Base-by-base conservation (phyloP, 495 filamentous ascomycete species). In the Penicillium lividum region DNA sequence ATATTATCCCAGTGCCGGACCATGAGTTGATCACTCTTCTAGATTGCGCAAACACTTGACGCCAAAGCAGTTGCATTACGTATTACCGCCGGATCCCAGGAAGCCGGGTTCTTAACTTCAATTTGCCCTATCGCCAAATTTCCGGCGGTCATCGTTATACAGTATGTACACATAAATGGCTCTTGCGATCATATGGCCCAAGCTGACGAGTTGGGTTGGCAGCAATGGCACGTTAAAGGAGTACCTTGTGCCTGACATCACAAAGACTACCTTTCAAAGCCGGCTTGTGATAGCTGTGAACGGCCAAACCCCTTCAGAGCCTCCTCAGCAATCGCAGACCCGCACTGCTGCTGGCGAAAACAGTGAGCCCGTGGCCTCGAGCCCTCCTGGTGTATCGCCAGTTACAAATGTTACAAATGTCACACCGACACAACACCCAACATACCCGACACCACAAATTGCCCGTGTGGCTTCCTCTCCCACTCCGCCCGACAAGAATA, bases 121-220 rank as follows among this genome's bases (percentile, higher is more conserved):
- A 87, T 96, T 65, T 96, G 88, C 64, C 89, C 90, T 0, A 72
- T 96, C 7, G 77, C 82, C 2, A 83, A 82, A 51, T 85, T 85
- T 45, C 94, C 93, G 0, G 86, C 89, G 5, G 70, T 95, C 1
- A 80, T 97, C 10, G 72, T 96, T 6, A 92, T 97, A 56, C 80
- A 82, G 88, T 90, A 71, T 28, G 85, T 69, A 15, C 38, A n/a
- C 36, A 18, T 30, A 6, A 13, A 15, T 46, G 5, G 5, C 11
- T 46, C 3, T 34, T 44, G 9, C 3, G n/a, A 40, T 40, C n/a
- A 16, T 16, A 40, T 40, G 13, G 38, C 4, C 15, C 11, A 4
- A n/a, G 10, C 51, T 62, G 29, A 58, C 48, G 43, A 25, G 15
- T 43, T 51, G 25, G 8, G 38, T 7, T 59, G 28, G 54, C 53